Percentiles rank a stretch among this genome's conserved stretches.
Conservation (phyloP, 495 filamentous ascomycete species). For the Poronia punctata region DNA sequence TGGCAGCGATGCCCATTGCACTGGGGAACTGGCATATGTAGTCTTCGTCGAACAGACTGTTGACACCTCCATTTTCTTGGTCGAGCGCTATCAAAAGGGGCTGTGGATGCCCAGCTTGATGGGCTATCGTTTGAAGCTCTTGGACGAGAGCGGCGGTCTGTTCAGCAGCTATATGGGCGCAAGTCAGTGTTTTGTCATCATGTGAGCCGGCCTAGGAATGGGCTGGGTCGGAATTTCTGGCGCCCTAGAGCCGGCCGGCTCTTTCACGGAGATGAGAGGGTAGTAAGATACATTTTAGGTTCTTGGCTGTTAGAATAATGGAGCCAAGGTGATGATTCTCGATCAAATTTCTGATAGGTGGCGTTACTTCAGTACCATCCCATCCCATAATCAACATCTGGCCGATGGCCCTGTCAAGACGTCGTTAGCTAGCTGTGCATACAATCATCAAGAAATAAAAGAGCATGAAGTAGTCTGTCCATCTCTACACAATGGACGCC, state of each 20-base stretch:
- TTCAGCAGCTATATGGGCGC: slow-evolving; percentile 57
- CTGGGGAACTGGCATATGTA: slow-evolving; percentile 88
- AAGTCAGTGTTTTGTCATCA: slow-evolving; percentile 13
- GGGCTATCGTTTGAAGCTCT: slow-evolving; percentile 80
- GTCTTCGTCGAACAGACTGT: slow-evolving; percentile 85
- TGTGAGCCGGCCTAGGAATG: not conserved
- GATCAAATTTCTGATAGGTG: slow-evolving; percentile 77
- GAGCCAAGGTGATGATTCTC: slow-evolving; percentile 77
- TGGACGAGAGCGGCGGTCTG: slow-evolving; percentile 74
- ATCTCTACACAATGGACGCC: not conserved
- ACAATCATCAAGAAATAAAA: slow-evolving; percentile 8
- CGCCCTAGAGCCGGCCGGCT: slow-evolving; percentile 4
- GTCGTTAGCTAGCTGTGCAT: slow-evolving; percentile 14
- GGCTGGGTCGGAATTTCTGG: not conserved
- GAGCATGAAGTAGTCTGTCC: not conserved
- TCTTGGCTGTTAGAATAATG: slow-evolving; percentile 83
- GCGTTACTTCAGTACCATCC: slow-evolving; percentile 81
- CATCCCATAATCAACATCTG: slow-evolving; percentile 96
- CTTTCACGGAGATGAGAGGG: not conserved
- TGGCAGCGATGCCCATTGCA: slow-evolving; percentile 84
- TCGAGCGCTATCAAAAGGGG: slow-evolving; percentile 80
- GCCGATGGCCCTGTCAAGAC: slow-evolving; percentile 57
- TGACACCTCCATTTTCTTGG: slow-evolving; percentile 93
- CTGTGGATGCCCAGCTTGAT: slow-evolving; percentile 76
- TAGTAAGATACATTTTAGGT: slow-evolving; percentile 64